These are phyloP conservation scores for Boletus eberwhitei DNA, from an alignment of 768 basidiomycete species.

Conservation along the genomic window DNA sequence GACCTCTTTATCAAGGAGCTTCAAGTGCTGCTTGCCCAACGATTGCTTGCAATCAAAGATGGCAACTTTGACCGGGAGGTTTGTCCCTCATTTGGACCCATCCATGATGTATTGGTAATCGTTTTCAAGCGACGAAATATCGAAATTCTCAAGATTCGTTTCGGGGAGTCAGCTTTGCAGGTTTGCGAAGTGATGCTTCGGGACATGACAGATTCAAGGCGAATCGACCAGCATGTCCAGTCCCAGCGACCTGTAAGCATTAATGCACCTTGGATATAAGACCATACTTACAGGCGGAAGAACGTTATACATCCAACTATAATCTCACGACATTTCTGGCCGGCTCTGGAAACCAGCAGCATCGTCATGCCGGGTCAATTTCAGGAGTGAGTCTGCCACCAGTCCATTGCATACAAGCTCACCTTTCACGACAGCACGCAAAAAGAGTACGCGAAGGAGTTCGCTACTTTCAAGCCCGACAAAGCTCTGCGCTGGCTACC, in stretches of 20 bases:
- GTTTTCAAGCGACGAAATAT: slow-evolving; percentile 75
- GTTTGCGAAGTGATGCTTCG: slow-evolving; percentile 98
- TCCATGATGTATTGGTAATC: slow-evolving; percentile 1
- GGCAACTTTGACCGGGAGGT: slow-evolving; percentile 75
- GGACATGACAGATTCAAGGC: slow-evolving; percentile 93
- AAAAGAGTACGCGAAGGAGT: slow-evolving; percentile 72
- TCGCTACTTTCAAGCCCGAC: slow-evolving; percentile 84
- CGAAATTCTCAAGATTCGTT: slow-evolving; percentile 92
- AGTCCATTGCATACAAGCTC: not conserved
- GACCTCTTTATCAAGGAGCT: slow-evolving; percentile 96
- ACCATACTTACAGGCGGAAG: slow-evolving; percentile 33
- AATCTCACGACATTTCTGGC: slow-evolving; percentile 96
- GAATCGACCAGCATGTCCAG: slow-evolving; percentile 86
- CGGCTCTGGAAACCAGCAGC: slow-evolving; percentile 67
- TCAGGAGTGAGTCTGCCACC: slow-evolving; percentile 50
- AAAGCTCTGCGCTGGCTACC: slow-evolving; percentile 88
- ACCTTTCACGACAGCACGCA: slow-evolving; percentile 51
- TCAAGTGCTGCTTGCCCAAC: slow-evolving; percentile 85
- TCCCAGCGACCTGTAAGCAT: slow-evolving; percentile 58
- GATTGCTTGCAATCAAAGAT: slow-evolving; percentile 75
- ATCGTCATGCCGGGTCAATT: slow-evolving; percentile 86
- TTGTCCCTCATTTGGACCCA: not conserved
- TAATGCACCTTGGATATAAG: not conserved
- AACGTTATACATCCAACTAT: slow-evolving; percentile 82
- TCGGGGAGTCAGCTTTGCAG: slow-evolving; percentile 89